Evolutionary conservation across 1,139 yeast species (phyloP).

Genomic region (Diutina neorugosa): DNA sequence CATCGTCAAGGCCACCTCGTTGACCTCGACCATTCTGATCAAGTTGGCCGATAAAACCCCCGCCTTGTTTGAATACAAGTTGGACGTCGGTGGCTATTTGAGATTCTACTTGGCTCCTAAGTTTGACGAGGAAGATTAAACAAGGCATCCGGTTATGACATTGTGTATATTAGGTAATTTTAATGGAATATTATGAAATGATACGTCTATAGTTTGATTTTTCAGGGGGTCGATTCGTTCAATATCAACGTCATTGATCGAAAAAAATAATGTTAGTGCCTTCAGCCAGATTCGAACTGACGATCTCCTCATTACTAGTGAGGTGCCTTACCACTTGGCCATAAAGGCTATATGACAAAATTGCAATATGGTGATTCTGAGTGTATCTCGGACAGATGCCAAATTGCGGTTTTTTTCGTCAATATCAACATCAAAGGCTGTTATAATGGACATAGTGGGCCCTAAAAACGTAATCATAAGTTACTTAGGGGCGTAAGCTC

Average conservation of each 20-base stretch:
- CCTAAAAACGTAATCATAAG: too few species aligned
- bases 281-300: conserved; percentile 79
- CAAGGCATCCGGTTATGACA: neutral
- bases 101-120: conserved; percentile 97
- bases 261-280: conserved; percentile 37
- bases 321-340: conserved; percentile 64
- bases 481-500: too few species aligned
- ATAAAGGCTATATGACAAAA: neutral
- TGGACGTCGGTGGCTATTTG: conserved; percentile 80
- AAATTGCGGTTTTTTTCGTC: too few species aligned
- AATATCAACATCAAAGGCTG: too few species aligned
- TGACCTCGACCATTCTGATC: conserved; percentile 66
- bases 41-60: conserved; percentile 89
- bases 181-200: neutral
- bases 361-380: too few species aligned
- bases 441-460: too few species aligned
- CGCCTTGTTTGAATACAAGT: conserved; percentile 83
- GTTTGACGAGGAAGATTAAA: conserved; percentile 76
- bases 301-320: conserved; percentile 88
- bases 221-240: too few species aligned
- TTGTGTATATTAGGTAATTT: neutral
- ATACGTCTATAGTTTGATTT: conserved; percentile 11
- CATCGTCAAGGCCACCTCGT: conserved; percentile 81
- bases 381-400: too few species aligned
- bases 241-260: too few species aligned